Evolutionary conservation across 495 filamentous ascomycete species (phyloP), one percentile per base, ranked within the genome.

Genomic region (Penicillium verhagenii): DNA sequence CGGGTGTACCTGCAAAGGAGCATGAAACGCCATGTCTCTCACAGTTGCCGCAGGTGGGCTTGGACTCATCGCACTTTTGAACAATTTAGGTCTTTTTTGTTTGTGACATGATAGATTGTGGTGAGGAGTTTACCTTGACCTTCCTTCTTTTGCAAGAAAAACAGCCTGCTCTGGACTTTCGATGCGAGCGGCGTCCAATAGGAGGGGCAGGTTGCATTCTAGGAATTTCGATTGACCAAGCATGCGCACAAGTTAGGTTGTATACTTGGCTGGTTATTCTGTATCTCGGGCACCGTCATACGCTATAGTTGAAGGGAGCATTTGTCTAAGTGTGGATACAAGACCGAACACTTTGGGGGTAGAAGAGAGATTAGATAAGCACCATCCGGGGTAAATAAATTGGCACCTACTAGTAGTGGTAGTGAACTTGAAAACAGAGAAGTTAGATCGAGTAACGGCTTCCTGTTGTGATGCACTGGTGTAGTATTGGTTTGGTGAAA

Each of bases 181-280:
- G 33, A 38, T 50, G 47, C n/a, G 33, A 50, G 47, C 33, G 47
- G 19, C 47, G 47, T n/a, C 47, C 47, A 23, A 25, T 19, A 6
- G 47, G 18, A 18, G 9, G 7, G 4, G n/a, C n/a, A n/a, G 47
- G 39, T 16, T n/a, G 10, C 47, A 50, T 50, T 9, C 23, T 50
- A n/a, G 28, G 28, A 14, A 35, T 4, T 35, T 3, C 3, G 3
- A 14, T 16, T n/a, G 11, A n/a, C 6, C 14, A 35, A 35, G 11
- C n/a, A 1, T 35, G 31, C n/a, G n/a, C n/a, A n/a, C n/a, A n/a
- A n/a, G n/a, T n/a, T n/a, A n/a, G n/a, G n/a, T n/a, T 35, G 6
- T 35, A 35, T 35, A 35, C 11, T 35, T n/a, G 5, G 14, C 13
- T 35, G 31, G 13, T 14, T 35, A 35, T 1, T 35, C 11, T n/a